Evolutionary conservation across 352 stramenopile species (phyloP), one percentile per base, ranked within the genome.

Genomic region (Phytopythium litorale): DNA sequence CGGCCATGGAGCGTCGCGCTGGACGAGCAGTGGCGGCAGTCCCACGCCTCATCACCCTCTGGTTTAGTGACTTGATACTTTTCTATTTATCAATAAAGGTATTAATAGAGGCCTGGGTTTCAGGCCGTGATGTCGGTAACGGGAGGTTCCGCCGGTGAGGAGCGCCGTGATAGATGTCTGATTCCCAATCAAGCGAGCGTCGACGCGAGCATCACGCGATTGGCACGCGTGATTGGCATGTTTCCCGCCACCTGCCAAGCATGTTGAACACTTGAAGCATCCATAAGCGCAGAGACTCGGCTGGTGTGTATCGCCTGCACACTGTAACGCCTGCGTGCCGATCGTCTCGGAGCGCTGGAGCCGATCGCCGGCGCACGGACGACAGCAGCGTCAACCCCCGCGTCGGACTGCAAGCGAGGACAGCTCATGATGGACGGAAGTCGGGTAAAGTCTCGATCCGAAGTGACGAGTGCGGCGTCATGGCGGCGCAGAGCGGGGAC

Each of bases 21-120:
- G 3, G n/a, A 30, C 43, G 8, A 30, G 43, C 30, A n/a, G 9
- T 23, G 40, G 33, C 21, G 21, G 2, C 2, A 0, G 21, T 53
- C 21, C 49, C 49, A 38, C 49, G 2, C 49, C 49, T 19, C 49
- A 55, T 55, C 49, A 55, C 49, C 25, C 49, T 38, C 49, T 38
- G 49, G 23, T 38, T 38, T 55, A 55, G 13, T 38, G 49, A 55
- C 25, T 33, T 53, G 21, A 30, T 7, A 30, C 46, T 1, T 33
- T 13, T 11, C 2, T 1, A 23, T 23, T 23, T 37, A 38, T 1
- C 19, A 32, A 23, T 52, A 13, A 37, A 11, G n/a, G 15, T 8
- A n/a, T 38, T 3, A 13, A n/a, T 30, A 30, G 18, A 30, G 19
- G 21, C 7, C n/a, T 50, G 25, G 43, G 13, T 16, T 30, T 30